Base-by-base conservation (phyloP, 495 filamentous ascomycete genomes). In the Hypoxylon trugodes region DNA sequence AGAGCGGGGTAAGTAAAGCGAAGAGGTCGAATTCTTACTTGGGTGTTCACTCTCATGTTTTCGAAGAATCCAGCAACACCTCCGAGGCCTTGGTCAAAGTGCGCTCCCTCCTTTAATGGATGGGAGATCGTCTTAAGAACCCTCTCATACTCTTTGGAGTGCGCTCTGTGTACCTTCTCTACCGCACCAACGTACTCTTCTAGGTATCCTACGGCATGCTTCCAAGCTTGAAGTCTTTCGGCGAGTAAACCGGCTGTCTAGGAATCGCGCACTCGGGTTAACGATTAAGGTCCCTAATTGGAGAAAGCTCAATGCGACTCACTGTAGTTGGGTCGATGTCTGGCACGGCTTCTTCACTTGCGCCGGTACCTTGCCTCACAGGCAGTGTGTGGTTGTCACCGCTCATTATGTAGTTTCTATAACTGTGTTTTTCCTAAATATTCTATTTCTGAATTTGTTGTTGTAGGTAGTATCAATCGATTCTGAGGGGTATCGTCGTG, bases 91-190 rank as follows among this genome's bases (percentile, higher is more conserved):
- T 96, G 89, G 67, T 93, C 92, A 73, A 98, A 98, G 73, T 98
- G 95, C 46, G 95, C 82, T 3, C 90, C 90, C 71, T 97, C 91
- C 64, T 81, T 89, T 66, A 98, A 77, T 15, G 95, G 95, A 58
- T 92, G 86, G 36, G 85, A 88, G 61, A 97, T 90, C 35, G 90
- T 90, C 91, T 97, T 98, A 65, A 97, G 75, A 21, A 96, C 87
- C 76, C 89, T 94, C 82, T 97, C 93, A 68, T 96, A 95, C 72
- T 98, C 95, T 81, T 97, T 98, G 24, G 91, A 87, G 60, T 96
- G 87, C 10, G 84, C 83, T 74, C 87, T 91, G 63, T 96, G 85
- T 33, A 90, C 77, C 80, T 92, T 97, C 72, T 96, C 92, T 18
- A 89, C 91, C 8, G 87, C 86, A 33, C 77, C 74, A 60, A 98